Base-by-base conservation (phyloP, 2,329 filamentous ascomycete species). In the Monilinia fructigena region DNA sequence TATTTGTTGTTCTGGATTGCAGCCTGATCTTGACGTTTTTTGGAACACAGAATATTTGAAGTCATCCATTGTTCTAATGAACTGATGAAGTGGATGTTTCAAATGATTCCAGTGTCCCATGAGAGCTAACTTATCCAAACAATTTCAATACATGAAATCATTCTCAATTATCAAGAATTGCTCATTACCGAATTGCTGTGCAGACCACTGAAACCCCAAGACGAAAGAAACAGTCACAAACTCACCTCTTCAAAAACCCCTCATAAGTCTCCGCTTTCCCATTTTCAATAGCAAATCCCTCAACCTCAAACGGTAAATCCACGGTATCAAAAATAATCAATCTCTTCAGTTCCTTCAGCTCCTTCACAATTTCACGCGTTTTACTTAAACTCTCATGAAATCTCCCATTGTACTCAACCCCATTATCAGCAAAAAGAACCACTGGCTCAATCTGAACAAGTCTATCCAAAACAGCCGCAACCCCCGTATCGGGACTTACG, bases 401-500 rank as follows among this genome's bases (percentile, higher is more conserved):
- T 78, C 95, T 95, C 69, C 92, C 93, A 76, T 98, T 98, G 78
- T 98, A 98, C 65, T 92, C 84, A 12, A 90, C 89, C 10, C 89
- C 92, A 72, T 96, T 95, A 76, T 97, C 94, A 2, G 91, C 88
- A 74, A 97, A 96, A 6, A 98, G 80, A 1, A 93, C 28, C 12
- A 67, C 61, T 5, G 95, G 94, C 68, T 89, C 85, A 71, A 98
- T 95, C 80, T 98, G 95, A 55, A 85, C 84, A 68, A 98, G 80
- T 10, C 95, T 85, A 76, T 98, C 95, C 35, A 98, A 80, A 0
- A 98, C 93, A 20, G 93, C 94, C 73, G 91, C 92, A 2, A 96
- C 91, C 14, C 94, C 94, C 20, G 90, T 97, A 77, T 98, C 94
- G 3, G 94, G 93, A 73, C 91, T 96, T 59, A 97, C 92, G 8